A percentile compares a stretch with the other conserved stretches of the same genome.
Conservation (phyloP, 2,329 filamentous ascomycete genomes). For the Alternaria angustiovoidea region DNA sequence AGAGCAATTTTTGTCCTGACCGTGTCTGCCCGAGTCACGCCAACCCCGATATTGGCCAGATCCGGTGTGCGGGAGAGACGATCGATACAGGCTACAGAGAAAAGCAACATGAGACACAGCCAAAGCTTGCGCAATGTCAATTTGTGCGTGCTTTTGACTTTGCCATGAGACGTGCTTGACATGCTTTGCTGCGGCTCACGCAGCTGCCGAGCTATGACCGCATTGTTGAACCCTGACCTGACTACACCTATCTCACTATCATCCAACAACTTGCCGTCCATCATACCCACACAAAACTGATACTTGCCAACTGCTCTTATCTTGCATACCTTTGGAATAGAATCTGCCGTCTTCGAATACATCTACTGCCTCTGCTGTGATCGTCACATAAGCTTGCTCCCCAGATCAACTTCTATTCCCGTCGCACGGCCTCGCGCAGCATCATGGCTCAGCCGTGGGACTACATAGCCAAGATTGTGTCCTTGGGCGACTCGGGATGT, state of each 20-base stretch:
- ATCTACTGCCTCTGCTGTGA: background rate
- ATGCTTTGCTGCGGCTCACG: conserved; percentile 2
- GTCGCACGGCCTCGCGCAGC: conserved; percentile 16
- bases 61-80: background rate
- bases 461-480: conserved; percentile 98
- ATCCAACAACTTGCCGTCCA: conserved; percentile 12
- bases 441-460: conserved; percentile 79
- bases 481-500: conserved; percentile 94
- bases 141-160: background rate
- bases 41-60: background rate
- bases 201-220: conserved; percentile 28
- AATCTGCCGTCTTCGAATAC: background rate
- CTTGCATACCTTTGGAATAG: background rate
- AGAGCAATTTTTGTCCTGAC: background rate
- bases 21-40: background rate
- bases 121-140: background rate
- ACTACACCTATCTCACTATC: conserved; percentile 10
- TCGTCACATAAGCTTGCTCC: background rate
- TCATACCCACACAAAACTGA: background rate
- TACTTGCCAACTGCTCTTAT: background rate
- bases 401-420: background rate
- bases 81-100: background rate
- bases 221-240: conserved; percentile 22
- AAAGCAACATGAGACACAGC: background rate
- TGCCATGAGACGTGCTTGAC: conserved; percentile 1